Evolutionary conservation across 2,329 filamentous ascomycete genomes (phyloP).

Genomic region (Nemania sp.): DNA sequence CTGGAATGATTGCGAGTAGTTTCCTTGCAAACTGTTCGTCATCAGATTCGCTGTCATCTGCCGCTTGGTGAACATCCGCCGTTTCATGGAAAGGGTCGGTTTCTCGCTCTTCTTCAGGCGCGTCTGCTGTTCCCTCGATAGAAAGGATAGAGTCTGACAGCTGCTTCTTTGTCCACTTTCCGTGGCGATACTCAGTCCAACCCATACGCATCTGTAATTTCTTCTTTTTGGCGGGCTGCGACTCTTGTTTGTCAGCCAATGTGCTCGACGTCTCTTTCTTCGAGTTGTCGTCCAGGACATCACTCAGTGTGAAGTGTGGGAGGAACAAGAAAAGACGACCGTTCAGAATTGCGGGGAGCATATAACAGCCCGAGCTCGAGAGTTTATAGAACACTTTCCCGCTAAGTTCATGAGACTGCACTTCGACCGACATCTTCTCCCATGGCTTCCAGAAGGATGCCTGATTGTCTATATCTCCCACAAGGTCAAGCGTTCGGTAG

Average conservation of each 20-base stretch:
- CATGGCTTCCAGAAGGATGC: background rate
- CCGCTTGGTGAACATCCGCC: too few species aligned
- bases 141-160: background rate
- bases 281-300: background rate
- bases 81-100: too few species aligned
- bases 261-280: background rate
- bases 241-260: background rate
- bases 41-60: background rate
- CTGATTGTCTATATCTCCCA: background rate
- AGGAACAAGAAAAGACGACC: background rate
- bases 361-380: background rate
- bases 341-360: background rate
- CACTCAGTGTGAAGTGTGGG: background rate
- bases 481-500: background rate
- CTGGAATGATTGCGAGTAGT: background rate
- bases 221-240: background rate
- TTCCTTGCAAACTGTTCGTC: background rate
- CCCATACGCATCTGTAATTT: conserved; percentile 1
- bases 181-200: conserved; percentile 3
- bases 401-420: background rate
- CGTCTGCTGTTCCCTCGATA: background rate
- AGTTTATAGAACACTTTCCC: background rate
- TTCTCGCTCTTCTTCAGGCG: background rate
- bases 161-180: background rate
- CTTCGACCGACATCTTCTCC: background rate